These are phyloP conservation scores for Lecanoromycetidae sp. DNA, from an alignment of 2,329 filamentous ascomycete species.

Conservation along the genomic window DNA sequence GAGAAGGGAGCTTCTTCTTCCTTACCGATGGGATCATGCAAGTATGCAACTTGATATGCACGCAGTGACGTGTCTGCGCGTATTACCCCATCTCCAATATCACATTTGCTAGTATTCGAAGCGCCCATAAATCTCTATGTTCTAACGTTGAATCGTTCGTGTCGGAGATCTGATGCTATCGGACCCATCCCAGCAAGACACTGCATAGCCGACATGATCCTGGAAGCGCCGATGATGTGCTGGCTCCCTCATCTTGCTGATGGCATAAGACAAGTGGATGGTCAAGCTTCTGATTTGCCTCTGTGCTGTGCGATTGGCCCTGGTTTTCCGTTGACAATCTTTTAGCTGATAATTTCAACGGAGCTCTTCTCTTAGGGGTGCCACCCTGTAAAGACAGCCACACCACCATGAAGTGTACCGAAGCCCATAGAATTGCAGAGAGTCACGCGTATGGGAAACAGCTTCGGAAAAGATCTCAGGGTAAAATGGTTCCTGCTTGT, in stretches of 20 bases:
- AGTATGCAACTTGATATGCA: slow-evolving; percentile 6
- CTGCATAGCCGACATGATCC: not conserved
- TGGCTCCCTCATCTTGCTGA: no score
- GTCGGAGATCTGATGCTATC: not conserved
- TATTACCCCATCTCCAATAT: not conserved
- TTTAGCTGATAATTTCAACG: no score
- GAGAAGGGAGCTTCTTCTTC: not conserved
- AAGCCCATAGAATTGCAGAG: no score
- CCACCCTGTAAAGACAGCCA: not conserved
- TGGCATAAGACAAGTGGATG: no score
- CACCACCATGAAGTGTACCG: no score
- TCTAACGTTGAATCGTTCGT: not conserved
- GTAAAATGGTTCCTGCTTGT: not conserved
- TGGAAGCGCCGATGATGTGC: slow-evolving; percentile 2
- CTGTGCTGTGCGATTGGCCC: no score
- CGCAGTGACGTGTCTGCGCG: not conserved
- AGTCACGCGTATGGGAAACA: no score
- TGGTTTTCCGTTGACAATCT: no score
- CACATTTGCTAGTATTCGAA: not conserved
- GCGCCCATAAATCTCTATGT: not conserved
- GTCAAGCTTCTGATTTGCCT: no score
- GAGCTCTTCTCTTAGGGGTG: no score
- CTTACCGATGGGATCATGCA: no score
- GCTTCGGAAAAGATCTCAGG: not conserved
- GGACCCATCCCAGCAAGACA: not conserved